Conservation (phyloP, 768 basidiomycete species). For the Sarcomyxa edulis region DNA sequence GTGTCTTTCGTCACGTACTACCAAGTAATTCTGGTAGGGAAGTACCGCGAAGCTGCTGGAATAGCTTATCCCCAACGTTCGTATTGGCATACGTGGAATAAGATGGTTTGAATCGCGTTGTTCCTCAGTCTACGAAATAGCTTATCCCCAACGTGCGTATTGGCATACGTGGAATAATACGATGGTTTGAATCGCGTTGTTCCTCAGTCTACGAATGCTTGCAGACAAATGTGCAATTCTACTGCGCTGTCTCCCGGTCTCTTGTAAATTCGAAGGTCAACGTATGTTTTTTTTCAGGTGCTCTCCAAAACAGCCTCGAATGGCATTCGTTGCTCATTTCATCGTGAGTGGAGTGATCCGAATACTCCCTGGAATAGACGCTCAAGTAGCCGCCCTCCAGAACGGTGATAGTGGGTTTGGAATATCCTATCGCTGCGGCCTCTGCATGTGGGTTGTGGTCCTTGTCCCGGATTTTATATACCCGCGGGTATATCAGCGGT, state of each 20-base stretch:
- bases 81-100: slow-evolving; percentile 42
- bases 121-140: slow-evolving; percentile 71
- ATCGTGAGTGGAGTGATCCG: slow-evolving; percentile 28
- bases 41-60: slow-evolving; percentile 44
- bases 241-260: not conserved
- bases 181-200: slow-evolving; percentile 65
- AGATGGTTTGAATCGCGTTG: slow-evolving; percentile 64
- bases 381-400: too few species aligned
- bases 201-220: slow-evolving; percentile 53
- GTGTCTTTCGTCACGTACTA: too few species aligned
- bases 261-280: too few species aligned
- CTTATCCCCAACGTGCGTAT: slow-evolving; percentile 66
- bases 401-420: slow-evolving; percentile 33
- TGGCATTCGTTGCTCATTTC: slow-evolving; percentile 36
- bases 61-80: slow-evolving; percentile 67
- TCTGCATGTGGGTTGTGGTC: slow-evolving; percentile 33
- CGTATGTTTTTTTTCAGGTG: slow-evolving; percentile 36
- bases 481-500: slow-evolving; percentile 38
- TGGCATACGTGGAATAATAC: slow-evolving; percentile 46
- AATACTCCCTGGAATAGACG: too few species aligned
- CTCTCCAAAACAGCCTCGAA: slow-evolving; percentile 66
- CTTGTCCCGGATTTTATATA: slow-evolving; percentile 37
- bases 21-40: slow-evolving; percentile 36
- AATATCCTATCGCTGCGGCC: slow-evolving; percentile 38
- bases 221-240: too few species aligned